A percentile compares a stretch with the other conserved stretches of the same genome.
Conservation (phyloP, 2,329 filamentous ascomycete genomes). For the Apiospora marii region DNA sequence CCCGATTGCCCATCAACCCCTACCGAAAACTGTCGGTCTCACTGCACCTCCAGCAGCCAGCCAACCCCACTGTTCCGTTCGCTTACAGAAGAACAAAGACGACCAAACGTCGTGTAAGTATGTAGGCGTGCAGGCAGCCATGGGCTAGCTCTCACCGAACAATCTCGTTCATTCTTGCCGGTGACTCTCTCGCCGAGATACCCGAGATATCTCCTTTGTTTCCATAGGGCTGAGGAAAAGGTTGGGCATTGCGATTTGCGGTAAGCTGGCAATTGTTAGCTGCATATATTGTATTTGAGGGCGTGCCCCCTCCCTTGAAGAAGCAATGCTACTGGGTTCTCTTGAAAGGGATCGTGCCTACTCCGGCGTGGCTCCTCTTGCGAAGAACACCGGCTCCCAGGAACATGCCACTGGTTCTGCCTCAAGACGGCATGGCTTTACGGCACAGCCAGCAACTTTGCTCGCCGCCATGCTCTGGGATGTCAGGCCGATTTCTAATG, state of each 20-base stretch:
- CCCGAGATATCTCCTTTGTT: slow-evolving; percentile 2
- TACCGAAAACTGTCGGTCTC: neutral
- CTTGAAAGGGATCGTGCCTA: neutral
- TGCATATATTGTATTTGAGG: neutral
- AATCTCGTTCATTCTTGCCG: neutral
- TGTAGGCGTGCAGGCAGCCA: neutral
- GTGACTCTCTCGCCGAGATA: neutral
- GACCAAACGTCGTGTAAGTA: neutral
- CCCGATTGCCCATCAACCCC: neutral
- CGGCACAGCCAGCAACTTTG: too few species aligned
- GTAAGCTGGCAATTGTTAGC: neutral
- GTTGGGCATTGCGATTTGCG: neutral
- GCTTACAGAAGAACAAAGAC: neutral
- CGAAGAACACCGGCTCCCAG: neutral
- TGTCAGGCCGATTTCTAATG: too few species aligned
- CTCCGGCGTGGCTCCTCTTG: neutral
- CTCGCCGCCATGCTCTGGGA: too few species aligned
- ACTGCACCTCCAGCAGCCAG: neutral
- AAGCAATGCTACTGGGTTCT: neutral
- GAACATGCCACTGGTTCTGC: too few species aligned
- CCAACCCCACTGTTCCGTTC: slow-evolving; percentile 6
- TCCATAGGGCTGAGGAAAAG: neutral
- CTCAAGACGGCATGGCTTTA: too few species aligned
- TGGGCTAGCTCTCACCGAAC: neutral
- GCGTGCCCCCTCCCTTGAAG: neutral